Evolutionary conservation across 768 basidiomycete genomes (phyloP), one percentile per base, ranked within the genome.

Genomic region (Rhodotorula graminis): DNA sequence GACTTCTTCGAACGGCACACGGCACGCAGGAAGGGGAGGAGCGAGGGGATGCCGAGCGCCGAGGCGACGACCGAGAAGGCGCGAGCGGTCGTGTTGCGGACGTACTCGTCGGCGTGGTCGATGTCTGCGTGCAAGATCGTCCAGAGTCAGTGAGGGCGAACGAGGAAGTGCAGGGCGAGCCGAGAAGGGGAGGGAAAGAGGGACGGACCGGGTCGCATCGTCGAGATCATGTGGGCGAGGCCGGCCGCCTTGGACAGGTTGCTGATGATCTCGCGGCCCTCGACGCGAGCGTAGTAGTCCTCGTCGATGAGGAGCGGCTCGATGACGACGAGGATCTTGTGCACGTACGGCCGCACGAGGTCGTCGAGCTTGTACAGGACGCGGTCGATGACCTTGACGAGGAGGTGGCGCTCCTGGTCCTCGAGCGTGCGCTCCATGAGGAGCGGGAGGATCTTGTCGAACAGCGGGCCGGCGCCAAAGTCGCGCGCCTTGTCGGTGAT

Each of bases 151-250:
- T 50, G 23, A 37, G 37, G 37, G 5, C 37, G 37, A 37, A 37
- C 21, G 16, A 2, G 14, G 44, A 12, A 46, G 8, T 46, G 44
- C 8, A 42, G 21, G 40, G 19, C 19, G n/a, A 14, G 25, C 29
- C n/a, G n/a, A n/a, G n/a, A n/a, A n/a, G n/a, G 37, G 37, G 37
- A 16, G 6, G 44, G n/a, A 14, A 44, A 3, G 14, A n/a, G n/a
- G n/a, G 59, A 70, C 69, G 33, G 16, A 71, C 73, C 73, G 7
- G 96, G 95, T 77, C 95, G 90, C 95, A 99, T 98, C 29, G 95
- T 99, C 49, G 96, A 99, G 78, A 99, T 99, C 96, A 99, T 98
- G 83, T 99, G 96, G 5, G 96, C 95, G 37, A 99, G 89, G 82
- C 96, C 96, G 44, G 94, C 95, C 19, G 96, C 96, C 82, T 98